phyloP scores from a whole-genome alignment of 257 asterid species.

The Osmanthus fragrans region DNA sequence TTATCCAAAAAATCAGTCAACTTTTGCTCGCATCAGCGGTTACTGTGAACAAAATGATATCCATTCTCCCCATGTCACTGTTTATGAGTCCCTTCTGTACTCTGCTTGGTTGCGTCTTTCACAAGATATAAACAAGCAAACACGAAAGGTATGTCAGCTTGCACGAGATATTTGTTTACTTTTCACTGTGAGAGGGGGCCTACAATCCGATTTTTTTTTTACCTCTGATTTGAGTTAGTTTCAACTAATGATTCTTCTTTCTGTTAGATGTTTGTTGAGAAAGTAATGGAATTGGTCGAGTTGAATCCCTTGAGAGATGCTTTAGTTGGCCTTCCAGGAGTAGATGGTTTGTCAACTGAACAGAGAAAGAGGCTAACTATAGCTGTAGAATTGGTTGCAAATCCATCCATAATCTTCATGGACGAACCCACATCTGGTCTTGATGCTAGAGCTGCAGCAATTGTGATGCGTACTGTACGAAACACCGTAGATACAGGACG shows the following conservation, averaged over 20 bases:
- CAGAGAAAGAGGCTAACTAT: slow-evolving; percentile 87
- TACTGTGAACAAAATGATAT: slow-evolving; percentile 91
- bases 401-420: slow-evolving; percentile 91
- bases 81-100: slow-evolving; percentile 74
- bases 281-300: slow-evolving; percentile 87
- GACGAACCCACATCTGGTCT: slow-evolving; percentile 93
- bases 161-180: background rate
- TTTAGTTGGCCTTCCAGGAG: slow-evolving; percentile 87
- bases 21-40: slow-evolving; percentile 86
- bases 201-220: background rate
- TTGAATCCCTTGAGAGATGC: slow-evolving; percentile 62
- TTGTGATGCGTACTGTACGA: slow-evolving; percentile 85
- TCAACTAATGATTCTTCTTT: background rate
- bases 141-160: slow-evolving; percentile 47
- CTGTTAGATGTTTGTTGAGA: slow-evolving; percentile 77
- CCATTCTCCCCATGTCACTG: slow-evolving; percentile 87
- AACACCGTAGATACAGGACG: slow-evolving; percentile 88
- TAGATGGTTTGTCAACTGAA: slow-evolving; percentile 82
- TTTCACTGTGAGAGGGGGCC: background rate
- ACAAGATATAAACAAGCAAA: slow-evolving; percentile 53
- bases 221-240: background rate
- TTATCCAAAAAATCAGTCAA: slow-evolving; percentile 77
- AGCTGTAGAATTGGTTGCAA: slow-evolving; percentile 86
- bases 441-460: slow-evolving; percentile 94
- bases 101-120: slow-evolving; percentile 93